A percentile compares a stretch with the other conserved stretches of the same genome.
These are phyloP conservation scores for Euphorbia tirucalli DNA, from an alignment of 345 rosid genomes.

Conservation along the genomic window DNA sequence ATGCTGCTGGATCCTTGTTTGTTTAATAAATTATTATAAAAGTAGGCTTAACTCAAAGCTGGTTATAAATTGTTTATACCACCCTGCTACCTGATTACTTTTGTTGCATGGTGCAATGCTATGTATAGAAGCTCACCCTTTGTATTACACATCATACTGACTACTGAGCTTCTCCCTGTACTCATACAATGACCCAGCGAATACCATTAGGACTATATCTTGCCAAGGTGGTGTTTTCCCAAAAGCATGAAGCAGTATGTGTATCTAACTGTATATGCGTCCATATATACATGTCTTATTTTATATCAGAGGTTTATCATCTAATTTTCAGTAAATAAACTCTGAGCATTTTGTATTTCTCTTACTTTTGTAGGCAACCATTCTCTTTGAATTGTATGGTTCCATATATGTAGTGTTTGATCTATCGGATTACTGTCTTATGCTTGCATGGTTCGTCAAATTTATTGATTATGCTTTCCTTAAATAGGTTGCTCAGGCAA, in stretches of 20 bases:
- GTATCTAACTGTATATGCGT: neutral
- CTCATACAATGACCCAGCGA: neutral
- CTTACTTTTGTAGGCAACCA: neutral
- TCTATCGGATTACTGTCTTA: neutral
- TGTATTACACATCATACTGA: neutral
- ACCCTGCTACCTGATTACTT: neutral
- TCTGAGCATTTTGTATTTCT: neutral
- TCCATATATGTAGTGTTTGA: neutral
- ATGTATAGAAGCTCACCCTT: neutral
- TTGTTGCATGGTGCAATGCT: too few relatives aligned
- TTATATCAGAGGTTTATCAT: neutral
- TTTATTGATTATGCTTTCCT: slow-evolving; percentile 19
- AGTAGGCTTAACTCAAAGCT: neutral
- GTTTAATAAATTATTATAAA: neutral
- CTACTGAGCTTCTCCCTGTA: neutral
- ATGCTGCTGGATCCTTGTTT: neutral
- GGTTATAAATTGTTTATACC: neutral
- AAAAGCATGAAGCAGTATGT: neutral
- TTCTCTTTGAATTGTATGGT: neutral
- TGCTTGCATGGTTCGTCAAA: neutral
- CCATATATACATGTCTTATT: neutral
- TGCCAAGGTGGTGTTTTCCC: neutral
- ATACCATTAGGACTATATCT: neutral
- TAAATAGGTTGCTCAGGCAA: slow-evolving; percentile 94
- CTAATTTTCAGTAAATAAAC: neutral